These are phyloP conservation scores for Polytrichum commune DNA, from an alignment of 225 moss, liverwort and hornwort species.

Conservation along the genomic window DNA sequence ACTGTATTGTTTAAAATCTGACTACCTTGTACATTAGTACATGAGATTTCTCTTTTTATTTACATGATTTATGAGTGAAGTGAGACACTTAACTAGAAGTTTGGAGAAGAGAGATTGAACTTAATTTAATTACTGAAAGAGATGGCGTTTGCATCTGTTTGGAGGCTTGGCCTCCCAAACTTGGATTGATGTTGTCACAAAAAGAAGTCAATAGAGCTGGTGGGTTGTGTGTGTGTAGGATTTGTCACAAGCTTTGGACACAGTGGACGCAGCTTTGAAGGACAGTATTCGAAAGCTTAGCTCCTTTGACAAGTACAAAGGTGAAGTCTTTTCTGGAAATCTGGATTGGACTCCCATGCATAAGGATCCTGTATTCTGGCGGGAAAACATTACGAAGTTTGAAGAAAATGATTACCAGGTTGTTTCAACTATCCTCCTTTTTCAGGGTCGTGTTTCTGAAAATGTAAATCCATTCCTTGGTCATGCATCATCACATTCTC, in stretches of 20 bases:
- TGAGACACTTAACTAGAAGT: no score
- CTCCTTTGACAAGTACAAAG: constrained; percentile 94
- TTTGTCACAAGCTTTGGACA: constrained; percentile 75
- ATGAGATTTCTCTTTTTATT: no score
- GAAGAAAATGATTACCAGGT: constrained; percentile 90
- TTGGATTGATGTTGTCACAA: no score
- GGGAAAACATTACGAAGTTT: constrained; percentile 82
- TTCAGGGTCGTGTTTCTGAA: neutral
- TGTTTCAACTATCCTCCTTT: neutral
- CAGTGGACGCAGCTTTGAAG: constrained; percentile 70
- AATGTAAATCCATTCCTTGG: neutral
- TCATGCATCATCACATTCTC: neutral
- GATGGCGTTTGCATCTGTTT: no score
- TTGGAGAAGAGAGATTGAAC: no score
- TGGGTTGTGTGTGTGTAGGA: constrained; percentile 50
- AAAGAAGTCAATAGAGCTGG: no score
- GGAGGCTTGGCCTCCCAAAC: no score
- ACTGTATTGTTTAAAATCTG: no score
- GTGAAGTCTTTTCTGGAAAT: constrained; percentile 71
- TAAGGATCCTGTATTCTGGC: constrained; percentile 87
- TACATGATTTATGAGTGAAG: no score
- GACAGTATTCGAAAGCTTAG: constrained; percentile 82
- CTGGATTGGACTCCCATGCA: constrained; percentile 94
- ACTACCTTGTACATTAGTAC: no score
- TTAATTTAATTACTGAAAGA: no score